Percentiles rank a stretch among this genome's conserved stretches.
Conservation (phyloP, 139 green algal species). For the Auxenochlorella protothecoides region DNA sequence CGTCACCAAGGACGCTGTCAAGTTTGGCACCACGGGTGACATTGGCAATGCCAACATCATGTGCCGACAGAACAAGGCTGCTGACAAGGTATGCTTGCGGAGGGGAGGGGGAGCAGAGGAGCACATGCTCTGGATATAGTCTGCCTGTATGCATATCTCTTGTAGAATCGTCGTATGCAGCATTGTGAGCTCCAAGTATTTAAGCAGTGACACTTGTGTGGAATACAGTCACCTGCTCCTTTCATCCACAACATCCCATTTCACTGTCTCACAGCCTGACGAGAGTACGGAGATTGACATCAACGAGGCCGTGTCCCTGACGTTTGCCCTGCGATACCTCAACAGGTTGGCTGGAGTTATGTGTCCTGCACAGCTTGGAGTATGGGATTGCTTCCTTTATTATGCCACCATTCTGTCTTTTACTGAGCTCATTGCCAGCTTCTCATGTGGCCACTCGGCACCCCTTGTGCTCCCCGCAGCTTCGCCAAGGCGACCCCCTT, state of each 20-base stretch:
- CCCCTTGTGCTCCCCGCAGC: neutral
- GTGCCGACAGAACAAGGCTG: constrained; percentile 51
- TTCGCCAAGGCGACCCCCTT: constrained; percentile 34
- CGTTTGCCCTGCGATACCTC: constrained; percentile 96
- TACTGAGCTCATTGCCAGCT: too few species aligned
- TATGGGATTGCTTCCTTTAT: too few species aligned
- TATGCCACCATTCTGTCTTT: too few species aligned
- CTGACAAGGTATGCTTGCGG: constrained; percentile 33
- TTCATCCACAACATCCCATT: too few species aligned
- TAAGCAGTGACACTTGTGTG: too few species aligned
- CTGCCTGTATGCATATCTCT: too few species aligned
- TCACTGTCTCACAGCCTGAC: constrained; percentile 38
- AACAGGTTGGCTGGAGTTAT: constrained; percentile 94
- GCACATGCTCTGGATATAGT: too few species aligned
- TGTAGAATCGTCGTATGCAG: too few species aligned
- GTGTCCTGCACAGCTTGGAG: constrained; percentile 6
- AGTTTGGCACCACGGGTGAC: constrained; percentile 90
- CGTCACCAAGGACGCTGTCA: constrained; percentile 96
- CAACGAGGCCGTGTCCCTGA: constrained; percentile 85
- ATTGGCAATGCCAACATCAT: constrained; percentile 95
- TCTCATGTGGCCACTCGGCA: neutral
- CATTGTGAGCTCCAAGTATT: too few species aligned
- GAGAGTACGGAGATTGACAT: constrained; percentile 84
- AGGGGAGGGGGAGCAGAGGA: too few species aligned
- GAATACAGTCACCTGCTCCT: too few species aligned